phyloP scores from a whole-genome alignment of 306 rosid species.

The Vigna mungo region DNA sequence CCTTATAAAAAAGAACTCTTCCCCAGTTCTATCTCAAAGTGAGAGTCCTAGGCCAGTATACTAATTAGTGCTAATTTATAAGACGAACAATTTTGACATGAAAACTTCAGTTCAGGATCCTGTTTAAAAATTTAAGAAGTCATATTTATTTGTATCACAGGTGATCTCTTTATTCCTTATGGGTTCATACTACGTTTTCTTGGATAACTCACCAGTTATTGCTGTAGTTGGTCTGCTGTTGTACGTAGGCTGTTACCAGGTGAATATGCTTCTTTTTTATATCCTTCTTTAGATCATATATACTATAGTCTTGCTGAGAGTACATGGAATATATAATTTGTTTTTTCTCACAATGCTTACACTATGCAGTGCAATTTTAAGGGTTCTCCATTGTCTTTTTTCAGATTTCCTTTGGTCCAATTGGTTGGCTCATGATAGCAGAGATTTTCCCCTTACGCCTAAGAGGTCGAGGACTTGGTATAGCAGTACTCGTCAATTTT shows the following conservation, averaged over 20 bases:
- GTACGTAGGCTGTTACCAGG: constrained; percentile 97
- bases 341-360: neutral
- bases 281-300: constrained; percentile 10
- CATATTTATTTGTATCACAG: constrained; percentile 53
- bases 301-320: constrained; percentile 6
- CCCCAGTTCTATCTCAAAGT: constrained; percentile 31
- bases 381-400: constrained; percentile 37
- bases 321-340: neutral
- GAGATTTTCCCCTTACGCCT: constrained; percentile 89
- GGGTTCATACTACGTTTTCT: constrained; percentile 89
- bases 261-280: constrained; percentile 42
- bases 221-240: constrained; percentile 87
- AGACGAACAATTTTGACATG: constrained; percentile 15
- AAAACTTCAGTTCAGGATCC: constrained; percentile 19
- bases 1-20: constrained; percentile 14
- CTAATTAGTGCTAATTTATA: constrained; percentile 1
- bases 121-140: constrained; percentile 31
- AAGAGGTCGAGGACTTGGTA: constrained; percentile 91
- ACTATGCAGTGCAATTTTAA: constrained; percentile 1
- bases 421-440: constrained; percentile 98
- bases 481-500: constrained; percentile 92
- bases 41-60: constrained; percentile 3
- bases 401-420: constrained; percentile 98
- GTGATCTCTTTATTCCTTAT: constrained; percentile 82
- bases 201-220: constrained; percentile 58